Base-by-base conservation (phyloP, 495 filamentous ascomycete genomes). In the Penicillium desertorum region DNA sequence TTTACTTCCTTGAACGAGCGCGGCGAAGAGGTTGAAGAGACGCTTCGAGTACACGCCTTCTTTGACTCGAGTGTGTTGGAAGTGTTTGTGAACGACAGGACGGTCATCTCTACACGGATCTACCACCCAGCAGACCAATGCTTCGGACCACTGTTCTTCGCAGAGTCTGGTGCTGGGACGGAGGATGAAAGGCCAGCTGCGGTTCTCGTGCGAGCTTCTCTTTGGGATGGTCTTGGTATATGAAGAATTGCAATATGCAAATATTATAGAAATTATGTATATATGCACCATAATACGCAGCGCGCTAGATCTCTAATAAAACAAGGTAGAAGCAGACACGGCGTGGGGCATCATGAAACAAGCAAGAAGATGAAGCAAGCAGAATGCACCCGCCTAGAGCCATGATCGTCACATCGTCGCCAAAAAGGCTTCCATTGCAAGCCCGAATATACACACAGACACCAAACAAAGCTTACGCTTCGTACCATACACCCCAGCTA, bases 11-110 rank as follows among this genome's bases (percentile, higher is more conserved):
- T 44, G 6, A 59, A 68, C 19, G 46, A 52, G 16, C 17, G 46
- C 25, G 64, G 60, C 10, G 51, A 58, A 10, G 62, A 69, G 29
- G 29, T 46, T 4, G 69, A 76, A 59, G 72, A 77, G 51, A 62
- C 62, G 0, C 64, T 77, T 0, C 64, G 53, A 8, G 63, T 77
- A 36, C 73, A 62, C 25, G 73, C 71, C 4, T 67, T 73, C 45
- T 73, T 71, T 41, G 73, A 77, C 34, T 57, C 25, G 20, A 74
- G 69, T 34, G 73, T 77, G 16, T 45, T 76, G 7, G 73, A 77
- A 48, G 68, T 77, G 3, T 76, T 77, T 22, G 67, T 75, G 1
- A 77, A 77, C 45, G 67, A 67, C 16, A 59, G 75, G 20, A 75
- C 71, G 4, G 71, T 63, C 25, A 70, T 77, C 16, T 67, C 71